These are phyloP conservation scores for Lepidium campestre DNA, from an alignment of 441 rosid genomes.

Conservation along the genomic window DNA sequence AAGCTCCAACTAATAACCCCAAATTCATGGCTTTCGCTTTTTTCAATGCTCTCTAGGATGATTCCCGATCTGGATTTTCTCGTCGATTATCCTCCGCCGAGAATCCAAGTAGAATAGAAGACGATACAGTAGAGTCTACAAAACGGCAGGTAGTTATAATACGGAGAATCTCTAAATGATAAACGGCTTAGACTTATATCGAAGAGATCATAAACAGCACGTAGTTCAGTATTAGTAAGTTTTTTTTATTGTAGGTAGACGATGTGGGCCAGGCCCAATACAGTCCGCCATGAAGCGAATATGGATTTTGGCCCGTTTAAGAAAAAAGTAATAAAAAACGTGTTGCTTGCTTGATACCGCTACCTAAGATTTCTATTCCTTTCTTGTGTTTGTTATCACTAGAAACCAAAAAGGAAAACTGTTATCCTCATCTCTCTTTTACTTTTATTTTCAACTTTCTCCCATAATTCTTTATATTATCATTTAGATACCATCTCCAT, in stretches of 20 bases:
- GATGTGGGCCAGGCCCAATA: too few species aligned
- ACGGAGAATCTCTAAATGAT: background rate
- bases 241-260: too few species aligned
- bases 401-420: background rate
- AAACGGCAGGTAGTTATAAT: slow-evolving; percentile 17
- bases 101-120: slow-evolving; percentile 2
- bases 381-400: slow-evolving; percentile 14
- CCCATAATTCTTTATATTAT: background rate
- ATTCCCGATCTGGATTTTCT: slow-evolving; percentile 27
- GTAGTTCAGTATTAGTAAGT: background rate
- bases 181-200: slow-evolving; percentile 4
- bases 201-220: background rate
- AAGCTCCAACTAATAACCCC: slow-evolving; percentile 57
- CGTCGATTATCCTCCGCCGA: slow-evolving; percentile 5
- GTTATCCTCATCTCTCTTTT: background rate
- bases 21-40: slow-evolving; percentile 39
- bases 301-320: too few species aligned
- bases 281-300: too few species aligned
- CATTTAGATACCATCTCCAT: background rate
- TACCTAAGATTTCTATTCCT: slow-evolving; percentile 9
- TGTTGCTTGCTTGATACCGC: slow-evolving; percentile 19
- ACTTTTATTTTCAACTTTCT: background rate
- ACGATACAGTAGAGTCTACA: background rate
- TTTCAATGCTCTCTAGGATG: background rate
- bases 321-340: background rate